Evolutionary conservation across 2,329 filamentous ascomycete species (phyloP).

Genomic region (Xylariaceae sp.): DNA sequence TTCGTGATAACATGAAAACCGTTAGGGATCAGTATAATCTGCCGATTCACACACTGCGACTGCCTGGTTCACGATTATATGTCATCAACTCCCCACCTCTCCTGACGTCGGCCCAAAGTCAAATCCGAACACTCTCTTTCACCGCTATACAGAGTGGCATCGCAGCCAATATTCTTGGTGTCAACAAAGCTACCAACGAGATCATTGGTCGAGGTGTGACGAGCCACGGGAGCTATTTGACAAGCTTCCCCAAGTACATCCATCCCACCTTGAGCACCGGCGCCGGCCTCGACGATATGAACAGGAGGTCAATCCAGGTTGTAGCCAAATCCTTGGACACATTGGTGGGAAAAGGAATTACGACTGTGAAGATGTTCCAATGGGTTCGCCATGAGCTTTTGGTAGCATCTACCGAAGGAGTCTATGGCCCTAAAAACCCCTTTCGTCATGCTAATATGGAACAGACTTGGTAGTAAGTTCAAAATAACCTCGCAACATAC

Average conservation of each 20-base stretch:
- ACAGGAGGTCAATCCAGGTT: not conserved
- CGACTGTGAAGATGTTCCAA: slow-evolving; percentile 7
- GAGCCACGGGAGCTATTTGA: slow-evolving; percentile 1
- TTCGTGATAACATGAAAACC: too few species aligned
- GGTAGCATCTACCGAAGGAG: slow-evolving; percentile 8
- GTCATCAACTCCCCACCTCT: slow-evolving; percentile 12
- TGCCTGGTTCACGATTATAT: slow-evolving; percentile 18
- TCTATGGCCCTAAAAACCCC: slow-evolving; percentile 15
- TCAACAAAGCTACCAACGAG: too few species aligned
- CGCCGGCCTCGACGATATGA: slow-evolving; percentile 7
- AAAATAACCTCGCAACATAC: too few species aligned
- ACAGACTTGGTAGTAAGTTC: slow-evolving; percentile 44
- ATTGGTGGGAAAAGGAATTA: not conserved
- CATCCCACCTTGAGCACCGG: slow-evolving; percentile 8
- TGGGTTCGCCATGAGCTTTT: slow-evolving; percentile 15
- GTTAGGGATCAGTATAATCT: too few species aligned
- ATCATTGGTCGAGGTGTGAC: too few species aligned
- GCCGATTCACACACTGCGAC: slow-evolving; percentile 14
- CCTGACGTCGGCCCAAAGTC: not conserved
- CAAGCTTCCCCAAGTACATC: not conserved
- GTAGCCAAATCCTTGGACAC: slow-evolving; percentile 6
- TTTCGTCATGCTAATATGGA: slow-evolving; percentile 5
- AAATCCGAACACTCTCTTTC: not conserved
- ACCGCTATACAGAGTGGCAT: too few species aligned
- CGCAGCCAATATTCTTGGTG: too few species aligned